Conservation (phyloP, 768 basidiomycete species). For the Leccinum subtestaceum region DNA sequence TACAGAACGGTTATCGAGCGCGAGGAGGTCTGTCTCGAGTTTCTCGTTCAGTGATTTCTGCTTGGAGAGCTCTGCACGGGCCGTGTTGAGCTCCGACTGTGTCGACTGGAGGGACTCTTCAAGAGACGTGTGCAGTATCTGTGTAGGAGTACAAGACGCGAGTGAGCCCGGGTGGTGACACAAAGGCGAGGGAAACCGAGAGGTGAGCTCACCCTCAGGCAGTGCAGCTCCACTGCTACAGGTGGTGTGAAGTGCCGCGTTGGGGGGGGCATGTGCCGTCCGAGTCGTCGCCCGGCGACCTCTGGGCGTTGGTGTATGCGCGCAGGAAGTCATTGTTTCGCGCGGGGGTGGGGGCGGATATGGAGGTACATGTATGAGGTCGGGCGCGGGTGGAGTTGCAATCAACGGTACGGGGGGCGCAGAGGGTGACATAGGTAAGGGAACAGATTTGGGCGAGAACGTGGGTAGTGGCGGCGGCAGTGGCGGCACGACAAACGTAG, state of each 20-base stretch:
- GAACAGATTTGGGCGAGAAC: constrained; percentile 22
- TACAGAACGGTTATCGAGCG: constrained; percentile 56
- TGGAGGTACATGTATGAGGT: constrained; percentile 12
- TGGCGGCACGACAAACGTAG: constrained; percentile 18
- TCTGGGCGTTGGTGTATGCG: no score
- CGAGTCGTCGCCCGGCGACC: no score
- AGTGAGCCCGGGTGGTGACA: background rate
- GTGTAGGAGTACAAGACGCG: background rate
- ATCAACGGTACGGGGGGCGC: background rate
- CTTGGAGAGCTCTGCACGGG: constrained; percentile 68
- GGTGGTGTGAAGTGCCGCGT: no score
- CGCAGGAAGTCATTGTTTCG: background rate
- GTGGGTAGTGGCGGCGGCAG: constrained; percentile 14
- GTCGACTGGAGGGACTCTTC: constrained; percentile 61
- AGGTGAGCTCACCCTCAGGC: constrained; percentile 29
- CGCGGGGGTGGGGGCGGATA: constrained; percentile 23
- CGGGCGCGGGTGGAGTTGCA: background rate
- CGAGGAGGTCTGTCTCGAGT: constrained; percentile 87
- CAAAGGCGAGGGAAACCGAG: no score
- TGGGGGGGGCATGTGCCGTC: no score
- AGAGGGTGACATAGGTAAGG: constrained; percentile 13
- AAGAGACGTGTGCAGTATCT: constrained; percentile 85
- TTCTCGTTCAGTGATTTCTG: constrained; percentile 82
- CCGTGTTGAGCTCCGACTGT: constrained; percentile 55
- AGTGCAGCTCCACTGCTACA: no score